phyloP scores from a whole-genome alignment of 164 flowering plant species.

The Platanus orientalis region DNA sequence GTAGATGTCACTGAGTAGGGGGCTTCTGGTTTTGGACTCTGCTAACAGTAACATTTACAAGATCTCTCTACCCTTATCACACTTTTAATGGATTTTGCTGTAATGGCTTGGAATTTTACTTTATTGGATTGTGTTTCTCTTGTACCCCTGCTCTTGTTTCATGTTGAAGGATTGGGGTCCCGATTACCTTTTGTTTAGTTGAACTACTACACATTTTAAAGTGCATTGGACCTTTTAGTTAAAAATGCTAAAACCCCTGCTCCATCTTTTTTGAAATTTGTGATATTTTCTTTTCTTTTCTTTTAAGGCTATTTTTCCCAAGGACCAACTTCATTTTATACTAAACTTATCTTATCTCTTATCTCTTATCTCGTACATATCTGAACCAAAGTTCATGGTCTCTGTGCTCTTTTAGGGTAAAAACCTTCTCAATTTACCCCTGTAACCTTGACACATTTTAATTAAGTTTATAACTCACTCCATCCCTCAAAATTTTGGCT shows the following conservation, averaged over 20 bases:
- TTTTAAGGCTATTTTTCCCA: not conserved
- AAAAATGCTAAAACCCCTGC: not conserved
- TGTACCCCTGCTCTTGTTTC: too few species aligned
- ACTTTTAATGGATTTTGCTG: constrained; percentile 37
- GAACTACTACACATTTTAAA: constrained; percentile 24
- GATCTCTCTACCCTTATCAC: constrained; percentile 47
- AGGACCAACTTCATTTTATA: too few species aligned
- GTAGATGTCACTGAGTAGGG: constrained; percentile 45
- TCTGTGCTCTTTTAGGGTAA: too few species aligned
- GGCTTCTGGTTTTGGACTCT: constrained; percentile 52
- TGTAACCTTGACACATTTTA: too few species aligned
- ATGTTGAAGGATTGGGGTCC: not conserved
- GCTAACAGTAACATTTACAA: too few species aligned
- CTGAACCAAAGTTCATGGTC: too few species aligned
- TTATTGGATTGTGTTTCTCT: not conserved
- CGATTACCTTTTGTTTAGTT: constrained; percentile 28
- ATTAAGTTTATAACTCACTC: too few species aligned
- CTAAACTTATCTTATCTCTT: too few species aligned
- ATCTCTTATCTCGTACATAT: too few species aligned
- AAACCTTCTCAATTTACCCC: too few species aligned
- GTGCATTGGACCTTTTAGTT: constrained; percentile 11
- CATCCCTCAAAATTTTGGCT: too few species aligned
- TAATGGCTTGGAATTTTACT: too few species aligned
- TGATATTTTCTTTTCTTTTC: constrained; percentile 12
- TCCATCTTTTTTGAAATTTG: constrained; percentile 21